phyloP scores from a whole-genome alignment of 805 yeast genomes.

The Barnettozyma sucrosica region DNA sequence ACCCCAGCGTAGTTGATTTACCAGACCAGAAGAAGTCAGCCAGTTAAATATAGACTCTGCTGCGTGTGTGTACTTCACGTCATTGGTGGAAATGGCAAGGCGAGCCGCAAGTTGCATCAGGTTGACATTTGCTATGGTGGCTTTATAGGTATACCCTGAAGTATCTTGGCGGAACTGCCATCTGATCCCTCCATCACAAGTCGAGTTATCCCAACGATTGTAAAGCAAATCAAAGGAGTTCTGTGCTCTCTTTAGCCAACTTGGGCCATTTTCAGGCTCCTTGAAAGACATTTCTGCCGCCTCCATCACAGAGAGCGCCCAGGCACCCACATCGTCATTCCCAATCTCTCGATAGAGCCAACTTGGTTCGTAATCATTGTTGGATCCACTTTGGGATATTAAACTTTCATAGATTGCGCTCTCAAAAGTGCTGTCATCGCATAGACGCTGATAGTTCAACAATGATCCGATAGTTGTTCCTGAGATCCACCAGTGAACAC shows the following conservation, averaged over 20 bases:
- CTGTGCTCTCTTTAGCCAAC: slow-evolving; percentile 53
- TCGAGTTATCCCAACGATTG: slow-evolving; percentile 49
- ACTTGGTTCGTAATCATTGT: slow-evolving; percentile 52
- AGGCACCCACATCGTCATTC: slow-evolving; percentile 60
- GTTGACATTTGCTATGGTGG: slow-evolving; percentile 60
- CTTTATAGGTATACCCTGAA: slow-evolving; percentile 58
- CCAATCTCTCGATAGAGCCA: slow-evolving; percentile 1
- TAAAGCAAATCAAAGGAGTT: slow-evolving; percentile 54
- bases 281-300: slow-evolving; percentile 57
- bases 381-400: slow-evolving; percentile 35
- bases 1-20: slow-evolving; percentile 30
- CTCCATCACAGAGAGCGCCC: slow-evolving; percentile 59
- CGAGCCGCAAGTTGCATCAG: slow-evolving; percentile 59
- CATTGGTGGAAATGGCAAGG: slow-evolving; percentile 51
- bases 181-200: slow-evolving; percentile 61
- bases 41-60: slow-evolving; percentile 55
- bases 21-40: slow-evolving; percentile 44
- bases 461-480: slow-evolving; percentile 70
- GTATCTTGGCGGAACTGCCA: slow-evolving; percentile 65
- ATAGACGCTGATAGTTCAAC: slow-evolving; percentile 67
- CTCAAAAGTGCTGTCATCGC: slow-evolving; percentile 62
- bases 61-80: slow-evolving; percentile 43
- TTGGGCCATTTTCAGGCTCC: slow-evolving; percentile 38
- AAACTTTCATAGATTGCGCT: slow-evolving; percentile 50
- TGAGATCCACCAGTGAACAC: slow-evolving; percentile 87